A percentile compares a stretch with the other conserved stretches of the same genome.
Conservation (phyloP, 768 basidiomycete genomes). For the Kwoniella sp. region DNA sequence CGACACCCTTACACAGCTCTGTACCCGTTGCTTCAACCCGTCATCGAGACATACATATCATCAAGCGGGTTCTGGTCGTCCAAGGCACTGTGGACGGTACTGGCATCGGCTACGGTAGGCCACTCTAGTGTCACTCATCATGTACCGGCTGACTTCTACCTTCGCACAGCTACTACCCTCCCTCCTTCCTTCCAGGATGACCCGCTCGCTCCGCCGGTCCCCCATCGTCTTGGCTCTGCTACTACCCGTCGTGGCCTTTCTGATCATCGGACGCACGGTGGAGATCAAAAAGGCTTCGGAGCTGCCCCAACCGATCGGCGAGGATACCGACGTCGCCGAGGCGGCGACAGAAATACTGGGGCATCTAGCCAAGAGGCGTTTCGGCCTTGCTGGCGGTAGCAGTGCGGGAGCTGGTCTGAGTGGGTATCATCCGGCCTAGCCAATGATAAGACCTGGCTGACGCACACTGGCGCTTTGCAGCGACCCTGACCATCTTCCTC, state of each 20-base stretch:
- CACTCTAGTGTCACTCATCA: not conserved
- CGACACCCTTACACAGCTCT: no score
- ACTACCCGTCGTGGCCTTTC: constrained; percentile 42
- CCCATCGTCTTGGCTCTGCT: constrained; percentile 33
- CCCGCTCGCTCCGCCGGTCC: constrained; percentile 21
- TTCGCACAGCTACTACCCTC: constrained; percentile 35
- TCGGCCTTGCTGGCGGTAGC: constrained; percentile 25
- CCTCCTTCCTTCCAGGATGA: constrained; percentile 32
- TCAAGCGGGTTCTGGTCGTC: constrained; percentile 26
- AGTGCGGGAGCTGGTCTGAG: constrained; percentile 45
- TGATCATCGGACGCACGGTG: constrained; percentile 46
- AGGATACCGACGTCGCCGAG: not conserved
- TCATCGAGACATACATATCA: constrained; percentile 31
- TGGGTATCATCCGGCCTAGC: constrained; percentile 16
- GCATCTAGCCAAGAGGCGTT: constrained; percentile 10
- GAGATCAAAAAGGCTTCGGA: constrained; percentile 44
- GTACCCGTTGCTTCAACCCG: constrained; percentile 36
- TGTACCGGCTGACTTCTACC: not conserved
- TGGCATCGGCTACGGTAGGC: constrained; percentile 33
- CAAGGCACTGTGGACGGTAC: constrained; percentile 35
- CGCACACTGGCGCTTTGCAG: constrained; percentile 6
- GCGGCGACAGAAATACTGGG: constrained; percentile 1
- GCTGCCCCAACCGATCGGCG: constrained; percentile 6
- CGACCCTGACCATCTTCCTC: constrained; percentile 41
- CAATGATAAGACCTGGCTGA: not conserved